Conservation (phyloP, 805 yeast species). For the Brettanomyces nanus region DNA sequence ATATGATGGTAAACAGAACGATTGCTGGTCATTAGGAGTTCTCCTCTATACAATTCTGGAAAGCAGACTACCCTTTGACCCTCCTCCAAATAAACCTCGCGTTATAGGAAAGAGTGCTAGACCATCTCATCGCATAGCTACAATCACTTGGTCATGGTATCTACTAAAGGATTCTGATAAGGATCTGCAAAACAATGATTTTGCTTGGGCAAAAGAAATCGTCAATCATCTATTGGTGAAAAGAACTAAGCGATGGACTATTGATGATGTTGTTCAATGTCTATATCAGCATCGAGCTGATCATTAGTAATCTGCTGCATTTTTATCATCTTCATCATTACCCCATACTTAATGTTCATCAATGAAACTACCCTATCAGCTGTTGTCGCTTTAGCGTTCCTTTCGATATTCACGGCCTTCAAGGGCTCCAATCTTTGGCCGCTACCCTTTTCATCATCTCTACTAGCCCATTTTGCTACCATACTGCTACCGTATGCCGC, state of each 20-base stretch:
- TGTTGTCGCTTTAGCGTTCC: too few relatives aligned
- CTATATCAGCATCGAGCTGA: neutral
- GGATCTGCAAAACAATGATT: conserved; percentile 7
- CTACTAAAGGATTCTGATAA: conserved; percentile 28
- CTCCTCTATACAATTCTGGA: conserved; percentile 79
- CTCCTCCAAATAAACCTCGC: conserved; percentile 50
- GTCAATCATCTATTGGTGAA: conserved; percentile 44
- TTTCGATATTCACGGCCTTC: too few relatives aligned
- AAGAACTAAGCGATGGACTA: conserved; percentile 35
- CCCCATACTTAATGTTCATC: conserved; percentile 9
- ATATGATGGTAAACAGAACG: conserved; percentile 87
- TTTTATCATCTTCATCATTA: conserved; percentile 8
- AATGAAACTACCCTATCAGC: conserved; percentile 5
- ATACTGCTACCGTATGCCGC: conserved; percentile 10
- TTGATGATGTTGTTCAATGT: conserved; percentile 23
- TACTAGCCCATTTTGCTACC: conserved; percentile 2
- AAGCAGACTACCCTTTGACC: conserved; percentile 85
- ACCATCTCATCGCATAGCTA: conserved; percentile 83
- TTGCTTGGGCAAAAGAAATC: conserved; percentile 34
- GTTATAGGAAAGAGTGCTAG: conserved; percentile 41
- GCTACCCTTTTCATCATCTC: too few relatives aligned
- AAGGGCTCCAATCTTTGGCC: too few relatives aligned
- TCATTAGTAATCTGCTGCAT: conserved; percentile 12
- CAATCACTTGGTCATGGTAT: conserved; percentile 88
- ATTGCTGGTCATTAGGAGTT: conserved; percentile 94